Base-by-base conservation (phyloP, 2,329 filamentous ascomycete species). In the Incumbomyces delicatus region DNA sequence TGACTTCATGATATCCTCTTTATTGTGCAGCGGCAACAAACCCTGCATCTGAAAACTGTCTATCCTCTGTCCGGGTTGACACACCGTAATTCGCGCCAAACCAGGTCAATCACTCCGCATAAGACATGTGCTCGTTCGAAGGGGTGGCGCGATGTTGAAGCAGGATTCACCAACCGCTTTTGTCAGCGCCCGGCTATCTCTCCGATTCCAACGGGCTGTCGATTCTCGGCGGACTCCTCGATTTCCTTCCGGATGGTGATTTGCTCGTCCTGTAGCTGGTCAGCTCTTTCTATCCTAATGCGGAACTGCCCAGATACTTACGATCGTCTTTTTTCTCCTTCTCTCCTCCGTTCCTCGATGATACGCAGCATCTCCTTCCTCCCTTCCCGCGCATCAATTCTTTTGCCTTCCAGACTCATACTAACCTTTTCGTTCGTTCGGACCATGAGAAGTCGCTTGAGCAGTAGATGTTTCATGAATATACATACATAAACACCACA, bases 401-500 rank as follows among this genome's bases (percentile, higher is more conserved):
- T 77, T 62, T 87, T 88, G 18, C 85, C 86, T 4, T 77, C 80
- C 77, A 96, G 84, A 60, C 85, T 92, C 92, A 98, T 96, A 52
- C 81, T 89, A 11, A 96, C 84, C 68, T 94, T 95, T 63, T 90
- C 81, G 52, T 79, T 78, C 2, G 85, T 81, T 60, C 87, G 84
- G 7, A 86, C 87, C 55, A 76, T 78, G 48, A 98, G 70, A 18
- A 98, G 72, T 48, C 86, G 75, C 66, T 88, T 89, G 42, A 95
- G 73, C 14, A 98, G 75, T n/a, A 98, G 69, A 66, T 95, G 85
- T 41, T 88, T 81, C 89, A 98, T 98, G 52, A 90, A 76, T 54
- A 96, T 77, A 64, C 92, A 96, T 2, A 98, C 92, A 63, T 89
- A 96, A 1, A 98, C 87, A 14, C 92, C 92, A 58, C 92, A 98